Base-by-base conservation (phyloP, 2,329 filamentous ascomycete genomes). In the Cadophora malorum region DNA sequence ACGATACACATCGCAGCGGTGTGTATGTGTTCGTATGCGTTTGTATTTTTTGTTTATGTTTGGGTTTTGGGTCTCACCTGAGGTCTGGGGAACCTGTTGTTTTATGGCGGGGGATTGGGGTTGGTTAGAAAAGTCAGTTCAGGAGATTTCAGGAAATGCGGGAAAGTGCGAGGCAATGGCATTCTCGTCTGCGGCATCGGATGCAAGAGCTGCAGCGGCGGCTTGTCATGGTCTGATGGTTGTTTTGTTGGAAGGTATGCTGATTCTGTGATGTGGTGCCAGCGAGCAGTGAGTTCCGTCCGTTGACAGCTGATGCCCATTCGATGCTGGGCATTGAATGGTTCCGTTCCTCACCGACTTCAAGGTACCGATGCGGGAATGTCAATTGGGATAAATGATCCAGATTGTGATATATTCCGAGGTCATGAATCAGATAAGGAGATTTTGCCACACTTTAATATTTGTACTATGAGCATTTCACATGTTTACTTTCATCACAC, bases 1-100 rank as follows among this genome's bases (percentile, higher is more conserved):
- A 88, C 89, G 80, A 94, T 94, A 78, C 92, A 94, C 91, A 94
- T 94, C 66, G 61, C 78, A 69, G 63, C 64, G 45, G 49, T 64
- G 61, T 55, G 19, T 35, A 31, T 19, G 19, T 23, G 9, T 45
- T 45, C 41, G 41, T 35, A 56, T n/a, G 14, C 35, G 8, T 38
- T 38, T 33, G 28, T 25, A 49, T 5, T 8, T 8, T 38, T 25
- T 16, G 41, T 31, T 66, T 35, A 14, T 6, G 21, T 33, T 16
- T 45, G 19, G 31, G 4, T 38, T 35, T 58, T 21, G 10, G 16
- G n/a, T 58, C 23, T 58, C 31, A 12, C 14, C n/a, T 21, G 6
- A 21, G 31, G 23, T 31, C 8, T 21, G 21, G 19, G n/a, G 19
- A 49, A 28, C 5, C 28, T 28, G 33, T 3, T 23, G 19, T 33